These are phyloP conservation scores for Calonectria pseudoreteaudii DNA, from an alignment of 2,329 filamentous ascomycete species.

Conservation along the genomic window DNA sequence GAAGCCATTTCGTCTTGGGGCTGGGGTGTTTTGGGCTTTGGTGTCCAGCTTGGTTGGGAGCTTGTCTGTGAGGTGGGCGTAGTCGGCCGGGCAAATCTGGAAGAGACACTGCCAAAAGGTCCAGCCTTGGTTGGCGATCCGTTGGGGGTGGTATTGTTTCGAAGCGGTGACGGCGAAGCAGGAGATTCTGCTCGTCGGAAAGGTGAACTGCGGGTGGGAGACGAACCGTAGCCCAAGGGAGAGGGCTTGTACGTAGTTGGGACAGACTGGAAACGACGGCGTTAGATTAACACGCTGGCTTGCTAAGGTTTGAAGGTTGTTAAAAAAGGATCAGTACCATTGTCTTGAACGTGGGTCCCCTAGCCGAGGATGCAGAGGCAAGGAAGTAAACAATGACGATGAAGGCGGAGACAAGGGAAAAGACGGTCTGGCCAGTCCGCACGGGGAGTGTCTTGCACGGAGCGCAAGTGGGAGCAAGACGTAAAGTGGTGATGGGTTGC, in stretches of 20 bases:
- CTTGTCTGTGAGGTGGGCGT: conserved; percentile 49
- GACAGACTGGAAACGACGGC: conserved; percentile 58
- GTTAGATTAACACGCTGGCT: conserved; percentile 43
- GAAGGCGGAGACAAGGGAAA: conserved; percentile 18
- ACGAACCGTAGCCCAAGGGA: conserved; percentile 77
- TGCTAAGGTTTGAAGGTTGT: conserved; percentile 39
- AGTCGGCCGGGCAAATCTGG: conserved; percentile 54
- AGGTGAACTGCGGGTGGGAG: conserved; percentile 69
- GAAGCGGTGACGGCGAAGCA: conserved; percentile 73
- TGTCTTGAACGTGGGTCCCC: conserved; percentile 45
- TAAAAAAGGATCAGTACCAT: conserved; percentile 44
- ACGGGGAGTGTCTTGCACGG: conserved; percentile 9
- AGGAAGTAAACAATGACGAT: conserved; percentile 34
- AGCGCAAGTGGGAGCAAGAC: conserved; percentile 7
- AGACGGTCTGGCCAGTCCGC: background rate
- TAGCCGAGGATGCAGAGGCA: conserved; percentile 30
- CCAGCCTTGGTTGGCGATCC: conserved; percentile 67
- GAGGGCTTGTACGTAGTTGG: conserved; percentile 75
- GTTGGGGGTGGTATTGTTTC: conserved; percentile 71
- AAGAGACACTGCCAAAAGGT: conserved; percentile 40
- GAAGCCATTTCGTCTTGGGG: conserved; percentile 36
- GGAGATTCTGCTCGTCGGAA: conserved; percentile 73
- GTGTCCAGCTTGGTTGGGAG: conserved; percentile 53
- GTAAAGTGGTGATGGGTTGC: conserved; percentile 28
- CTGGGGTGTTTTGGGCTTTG: conserved; percentile 45